These are phyloP conservation scores for Penicillium canescens DNA, from an alignment of 495 filamentous ascomycete genomes.

Conservation along the genomic window DNA sequence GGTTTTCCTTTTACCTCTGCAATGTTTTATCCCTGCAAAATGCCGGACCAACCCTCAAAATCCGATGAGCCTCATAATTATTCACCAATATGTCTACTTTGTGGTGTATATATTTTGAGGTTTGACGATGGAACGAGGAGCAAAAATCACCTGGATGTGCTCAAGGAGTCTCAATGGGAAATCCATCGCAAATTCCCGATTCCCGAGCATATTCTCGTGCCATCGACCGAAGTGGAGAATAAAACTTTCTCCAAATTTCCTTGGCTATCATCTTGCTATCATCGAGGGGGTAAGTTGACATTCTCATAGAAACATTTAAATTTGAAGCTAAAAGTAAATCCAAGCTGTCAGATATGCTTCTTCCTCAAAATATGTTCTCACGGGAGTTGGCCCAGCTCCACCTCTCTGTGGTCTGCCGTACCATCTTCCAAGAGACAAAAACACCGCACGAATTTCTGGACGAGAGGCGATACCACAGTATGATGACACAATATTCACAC, in stretches of 20 bases:
- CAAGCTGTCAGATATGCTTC: neutral
- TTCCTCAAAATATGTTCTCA: constrained; percentile 3
- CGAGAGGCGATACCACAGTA: neutral
- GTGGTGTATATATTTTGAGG: neutral
- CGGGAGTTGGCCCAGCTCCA: neutral
- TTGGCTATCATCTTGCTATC: constrained; percentile 10
- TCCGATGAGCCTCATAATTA: neutral
- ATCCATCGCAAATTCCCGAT: neutral
- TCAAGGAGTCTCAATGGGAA: constrained; percentile 3
- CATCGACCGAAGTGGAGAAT: constrained; percentile 6
- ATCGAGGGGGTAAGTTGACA: constrained; percentile 3
- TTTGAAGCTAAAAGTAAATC: neutral
- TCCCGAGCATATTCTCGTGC: constrained; percentile 5
- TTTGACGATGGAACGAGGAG: neutral
- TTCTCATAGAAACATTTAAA: neutral
- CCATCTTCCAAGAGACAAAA: constrained; percentile 3
- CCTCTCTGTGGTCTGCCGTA: neutral
- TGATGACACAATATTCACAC: neutral
- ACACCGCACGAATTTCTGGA: constrained; percentile 4
- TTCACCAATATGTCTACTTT: constrained; percentile 1
- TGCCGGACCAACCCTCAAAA: neutral
- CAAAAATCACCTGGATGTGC: neutral
- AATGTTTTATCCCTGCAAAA: too few relatives aligned
- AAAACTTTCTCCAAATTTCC: constrained; percentile 3
- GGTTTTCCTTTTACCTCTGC: too few relatives aligned